Conservation (phyloP, 352 stramenopile species). For the Phytophthora hibernalis region DNA sequence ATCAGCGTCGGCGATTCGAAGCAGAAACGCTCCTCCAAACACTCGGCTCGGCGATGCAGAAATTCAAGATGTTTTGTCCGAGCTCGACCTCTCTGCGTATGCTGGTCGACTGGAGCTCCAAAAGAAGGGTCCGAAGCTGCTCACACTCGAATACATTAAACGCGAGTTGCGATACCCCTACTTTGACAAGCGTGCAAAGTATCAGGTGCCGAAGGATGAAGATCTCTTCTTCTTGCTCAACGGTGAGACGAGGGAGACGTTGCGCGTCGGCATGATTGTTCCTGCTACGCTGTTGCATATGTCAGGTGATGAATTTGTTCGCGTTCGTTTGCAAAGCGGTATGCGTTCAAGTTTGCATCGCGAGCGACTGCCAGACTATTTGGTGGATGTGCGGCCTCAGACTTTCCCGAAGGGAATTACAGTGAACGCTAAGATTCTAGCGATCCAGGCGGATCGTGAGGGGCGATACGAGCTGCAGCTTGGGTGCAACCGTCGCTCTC, state of each 20-base stretch:
- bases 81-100: conserved; percentile 89
- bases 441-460: conserved; percentile 74
- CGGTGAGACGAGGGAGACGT: conserved; percentile 81
- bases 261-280: conserved; percentile 88
- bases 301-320: conserved; percentile 85
- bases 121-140: conserved; percentile 89
- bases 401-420: conserved; percentile 85
- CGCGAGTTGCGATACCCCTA: conserved; percentile 90
- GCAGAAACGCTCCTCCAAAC: conserved; percentile 59
- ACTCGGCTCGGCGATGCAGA: conserved; percentile 74
- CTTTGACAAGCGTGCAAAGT: conserved; percentile 89
- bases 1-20: conserved; percentile 85
- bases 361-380: conserved; percentile 84
- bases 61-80: conserved; percentile 88
- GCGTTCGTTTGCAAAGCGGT: conserved; percentile 84
- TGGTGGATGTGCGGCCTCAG: conserved; percentile 65
- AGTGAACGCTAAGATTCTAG: conserved; percentile 88
- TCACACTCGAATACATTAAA: conserved; percentile 91
- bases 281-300: conserved; percentile 87
- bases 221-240: conserved; percentile 90
- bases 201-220: conserved; percentile 84
- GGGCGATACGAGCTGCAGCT: conserved; percentile 81
- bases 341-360: conserved; percentile 82
- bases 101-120: conserved; percentile 87
- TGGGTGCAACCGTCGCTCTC: conserved; percentile 75